A percentile compares a stretch with the other conserved stretches of the same genome.
Conservation (phyloP, 345 rosid genomes). For the Luvunga scandens region DNA sequence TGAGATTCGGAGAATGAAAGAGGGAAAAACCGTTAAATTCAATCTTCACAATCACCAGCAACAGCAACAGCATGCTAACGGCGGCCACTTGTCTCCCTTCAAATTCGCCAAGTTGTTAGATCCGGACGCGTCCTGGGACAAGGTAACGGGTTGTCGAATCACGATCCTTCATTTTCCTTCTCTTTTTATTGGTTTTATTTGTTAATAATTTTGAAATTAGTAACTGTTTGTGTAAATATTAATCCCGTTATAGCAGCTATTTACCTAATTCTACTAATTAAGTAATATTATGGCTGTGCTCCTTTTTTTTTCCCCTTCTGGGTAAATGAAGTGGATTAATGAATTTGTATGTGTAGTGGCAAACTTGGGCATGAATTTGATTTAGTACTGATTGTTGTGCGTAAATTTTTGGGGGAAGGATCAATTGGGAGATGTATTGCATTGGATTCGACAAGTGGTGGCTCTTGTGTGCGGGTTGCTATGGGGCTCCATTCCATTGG, state of each 20-base stretch:
- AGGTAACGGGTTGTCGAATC: constrained; percentile 33
- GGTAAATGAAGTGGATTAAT: background rate
- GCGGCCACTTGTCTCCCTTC: constrained; percentile 69
- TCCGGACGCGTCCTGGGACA: constrained; percentile 94
- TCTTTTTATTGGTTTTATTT: background rate
- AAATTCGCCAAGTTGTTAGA: constrained; percentile 73
- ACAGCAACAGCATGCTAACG: constrained; percentile 35
- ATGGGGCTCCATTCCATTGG: constrained; percentile 84
- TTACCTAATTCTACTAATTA: background rate
- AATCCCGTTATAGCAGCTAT: background rate
- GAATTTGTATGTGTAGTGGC: background rate
- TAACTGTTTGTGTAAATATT: background rate
- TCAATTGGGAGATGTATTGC: constrained; percentile 96
- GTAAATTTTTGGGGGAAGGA: constrained; percentile 50
- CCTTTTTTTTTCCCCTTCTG: no score
- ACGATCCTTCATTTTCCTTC: no score
- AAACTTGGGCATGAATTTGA: background rate
- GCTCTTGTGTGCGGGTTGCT: constrained; percentile 78
- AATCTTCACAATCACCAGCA: constrained; percentile 47
- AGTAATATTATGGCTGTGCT: no score
- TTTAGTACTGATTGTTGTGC: background rate
- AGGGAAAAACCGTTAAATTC: constrained; percentile 46
- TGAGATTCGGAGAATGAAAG: constrained; percentile 46
- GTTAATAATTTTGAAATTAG: background rate
- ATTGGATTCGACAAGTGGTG: constrained; percentile 89